Conservation (phyloP, 108 stramenopile species). For the Skeletonema grethae region DNA sequence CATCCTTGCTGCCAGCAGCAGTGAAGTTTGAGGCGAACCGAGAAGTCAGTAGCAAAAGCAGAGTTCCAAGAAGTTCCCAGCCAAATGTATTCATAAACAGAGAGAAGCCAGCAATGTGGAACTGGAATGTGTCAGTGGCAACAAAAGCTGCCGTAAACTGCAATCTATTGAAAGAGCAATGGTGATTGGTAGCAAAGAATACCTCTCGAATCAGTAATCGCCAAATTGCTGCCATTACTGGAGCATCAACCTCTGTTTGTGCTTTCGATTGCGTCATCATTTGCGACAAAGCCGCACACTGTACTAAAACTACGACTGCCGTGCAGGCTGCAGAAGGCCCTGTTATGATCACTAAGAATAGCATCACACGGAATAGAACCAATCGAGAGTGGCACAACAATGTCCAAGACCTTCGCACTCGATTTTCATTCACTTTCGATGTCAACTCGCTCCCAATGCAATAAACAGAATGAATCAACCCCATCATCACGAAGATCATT, state of each 20-base stretch:
- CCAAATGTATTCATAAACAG: slow-evolving; percentile 87
- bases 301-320: slow-evolving; percentile 51
- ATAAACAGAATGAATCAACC: slow-evolving; percentile 35
- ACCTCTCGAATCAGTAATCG: slow-evolving; percentile 65
- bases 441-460: slow-evolving; percentile 4
- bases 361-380: slow-evolving; percentile 34
- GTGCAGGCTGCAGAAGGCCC: slow-evolving; percentile 76
- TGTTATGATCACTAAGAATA: slow-evolving; percentile 74
- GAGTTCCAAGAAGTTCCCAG: slow-evolving; percentile 75
- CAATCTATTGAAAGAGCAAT: slow-evolving; percentile 78
- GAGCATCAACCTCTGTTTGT: slow-evolving; percentile 45
- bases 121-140: slow-evolving; percentile 72
- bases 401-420: background rate
- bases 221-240: slow-evolving; percentile 69
- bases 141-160: slow-evolving; percentile 88
- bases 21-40: background rate
- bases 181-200: slow-evolving; percentile 86
- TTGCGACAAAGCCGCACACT: slow-evolving; percentile 54
- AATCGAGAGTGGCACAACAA: slow-evolving; percentile 12
- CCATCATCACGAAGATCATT: slow-evolving; percentile 38
- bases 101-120: slow-evolving; percentile 66
- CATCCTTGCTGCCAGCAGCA: background rate
- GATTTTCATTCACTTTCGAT: background rate
- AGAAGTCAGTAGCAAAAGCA: slow-evolving; percentile 51
- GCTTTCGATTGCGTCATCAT: slow-evolving; percentile 49